phyloP scores from a whole-genome alignment of 768 basidiomycete genomes.

The Pseudohyphozyma bogoriensis region DNA sequence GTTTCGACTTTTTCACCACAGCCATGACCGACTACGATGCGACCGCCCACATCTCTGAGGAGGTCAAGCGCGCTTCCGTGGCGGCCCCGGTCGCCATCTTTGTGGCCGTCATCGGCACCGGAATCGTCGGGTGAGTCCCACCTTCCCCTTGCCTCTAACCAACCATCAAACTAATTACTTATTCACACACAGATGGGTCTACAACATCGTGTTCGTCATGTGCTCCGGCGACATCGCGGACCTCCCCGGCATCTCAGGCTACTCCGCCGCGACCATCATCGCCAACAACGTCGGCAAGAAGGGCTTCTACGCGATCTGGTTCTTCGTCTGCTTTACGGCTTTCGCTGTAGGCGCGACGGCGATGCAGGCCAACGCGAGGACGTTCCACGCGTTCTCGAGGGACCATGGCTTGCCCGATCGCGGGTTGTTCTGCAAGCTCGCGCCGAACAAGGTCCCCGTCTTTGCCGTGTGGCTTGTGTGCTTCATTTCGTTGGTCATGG shows the following conservation, averaged over 20 bases:
- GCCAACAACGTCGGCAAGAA: conserved; percentile 61
- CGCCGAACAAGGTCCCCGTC: conserved; percentile 56
- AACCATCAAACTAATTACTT: no score
- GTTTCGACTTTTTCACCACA: conserved; percentile 34
- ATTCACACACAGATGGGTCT: conserved; percentile 14
- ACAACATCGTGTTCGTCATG: conserved; percentile 3
- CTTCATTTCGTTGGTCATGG: conserved; percentile 26
- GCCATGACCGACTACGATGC: conserved; percentile 36
- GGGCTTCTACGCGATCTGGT: conserved; percentile 64
- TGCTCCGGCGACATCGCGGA: conserved; percentile 31
- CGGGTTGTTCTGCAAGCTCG: conserved; percentile 64
- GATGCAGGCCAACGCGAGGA: conserved; percentile 68
- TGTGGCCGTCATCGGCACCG: conserved; percentile 40
- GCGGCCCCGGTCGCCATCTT: conserved; percentile 42
- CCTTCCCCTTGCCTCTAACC: no score
- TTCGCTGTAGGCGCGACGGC: conserved; percentile 41
- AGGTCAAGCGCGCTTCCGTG: conserved; percentile 39
- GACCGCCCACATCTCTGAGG: conserved; percentile 41
- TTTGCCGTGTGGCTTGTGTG: conserved; percentile 33
- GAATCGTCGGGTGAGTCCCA: no score
- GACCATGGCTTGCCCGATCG: conserved; percentile 56
- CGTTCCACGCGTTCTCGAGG: conserved; percentile 73
- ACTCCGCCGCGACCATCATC: conserved; percentile 48
- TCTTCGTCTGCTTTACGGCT: conserved; percentile 62
- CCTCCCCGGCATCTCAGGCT: conserved; percentile 60